These are phyloP conservation scores for Diplodia mutila DNA, from an alignment of 2,329 filamentous ascomycete genomes.

Conservation along the genomic window DNA sequence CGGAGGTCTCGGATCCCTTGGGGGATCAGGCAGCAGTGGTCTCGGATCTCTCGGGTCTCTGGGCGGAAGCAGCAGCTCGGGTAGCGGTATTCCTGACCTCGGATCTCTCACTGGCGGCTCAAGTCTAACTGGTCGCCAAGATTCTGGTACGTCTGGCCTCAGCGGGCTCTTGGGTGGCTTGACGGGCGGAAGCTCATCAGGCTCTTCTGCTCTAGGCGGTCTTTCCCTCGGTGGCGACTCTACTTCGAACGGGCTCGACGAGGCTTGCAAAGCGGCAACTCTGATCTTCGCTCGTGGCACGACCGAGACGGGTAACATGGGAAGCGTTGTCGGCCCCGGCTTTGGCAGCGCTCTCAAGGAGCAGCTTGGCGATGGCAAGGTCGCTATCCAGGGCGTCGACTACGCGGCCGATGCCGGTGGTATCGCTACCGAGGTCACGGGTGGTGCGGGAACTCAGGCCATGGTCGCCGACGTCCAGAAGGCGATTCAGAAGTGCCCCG, in stretches of 20 bases:
- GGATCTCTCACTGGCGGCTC: conserved; percentile 1
- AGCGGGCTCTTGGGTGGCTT: neutral
- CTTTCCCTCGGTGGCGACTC: conserved; percentile 29
- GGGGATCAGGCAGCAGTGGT: neutral
- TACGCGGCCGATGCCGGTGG: conserved; percentile 50
- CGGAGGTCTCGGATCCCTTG: neutral
- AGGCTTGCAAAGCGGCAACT: conserved; percentile 54
- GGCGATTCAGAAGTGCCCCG: conserved; percentile 49
- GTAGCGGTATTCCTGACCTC: neutral
- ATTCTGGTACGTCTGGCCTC: neutral
- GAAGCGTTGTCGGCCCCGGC: conserved; percentile 54
- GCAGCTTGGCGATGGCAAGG: conserved; percentile 45
- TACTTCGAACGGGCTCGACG: conserved; percentile 46
- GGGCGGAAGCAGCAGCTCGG: neutral
- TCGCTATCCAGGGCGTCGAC: conserved; percentile 59
- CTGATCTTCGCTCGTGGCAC: conserved; percentile 62
- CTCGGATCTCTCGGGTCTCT: neutral
- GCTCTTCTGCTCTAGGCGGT: neutral
- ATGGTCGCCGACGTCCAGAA: conserved; percentile 50
- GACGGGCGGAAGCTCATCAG: conserved; percentile 1
- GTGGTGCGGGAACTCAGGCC: conserved; percentile 6
- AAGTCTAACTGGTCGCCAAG: conserved; percentile 7
- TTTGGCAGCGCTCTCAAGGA: conserved; percentile 53
- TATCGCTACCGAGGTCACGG: conserved; percentile 36
- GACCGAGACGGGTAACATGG: conserved; percentile 57